Percentiles rank a stretch among this genome's conserved stretches.
These are phyloP conservation scores for Penicillium fimorum DNA, from an alignment of 495 filamentous ascomycete genomes.

Conservation along the genomic window DNA sequence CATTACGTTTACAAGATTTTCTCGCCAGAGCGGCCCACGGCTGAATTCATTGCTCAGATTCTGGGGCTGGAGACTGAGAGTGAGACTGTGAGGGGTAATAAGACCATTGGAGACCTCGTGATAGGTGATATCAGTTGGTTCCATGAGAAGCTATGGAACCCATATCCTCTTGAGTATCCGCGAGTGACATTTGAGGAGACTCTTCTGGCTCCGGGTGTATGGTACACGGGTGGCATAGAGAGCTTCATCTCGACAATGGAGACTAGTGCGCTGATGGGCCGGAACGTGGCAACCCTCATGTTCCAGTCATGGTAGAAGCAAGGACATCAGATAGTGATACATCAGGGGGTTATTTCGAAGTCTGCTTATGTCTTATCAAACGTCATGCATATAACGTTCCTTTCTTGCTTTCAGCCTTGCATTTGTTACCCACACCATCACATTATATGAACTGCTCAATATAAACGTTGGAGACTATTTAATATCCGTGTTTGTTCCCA, in stretches of 20 bases:
- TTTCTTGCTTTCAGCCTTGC: not conserved
- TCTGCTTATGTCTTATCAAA: not conserved
- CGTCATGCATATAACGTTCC: not conserved
- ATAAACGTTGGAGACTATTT: not conserved
- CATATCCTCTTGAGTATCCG: slow-evolving; percentile 81
- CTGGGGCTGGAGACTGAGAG: slow-evolving; percentile 31
- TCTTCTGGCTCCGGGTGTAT: slow-evolving; percentile 61
- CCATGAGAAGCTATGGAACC: slow-evolving; percentile 71
- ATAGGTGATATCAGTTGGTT: slow-evolving; percentile 71
- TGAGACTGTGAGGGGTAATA: slow-evolving; percentile 19
- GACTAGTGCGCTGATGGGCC: slow-evolving; percentile 92
- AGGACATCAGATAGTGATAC: not conserved
- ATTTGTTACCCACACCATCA: not conserved
- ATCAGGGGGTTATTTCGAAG: not conserved
- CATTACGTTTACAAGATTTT: slow-evolving; percentile 98
- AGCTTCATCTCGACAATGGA: slow-evolving; percentile 98
- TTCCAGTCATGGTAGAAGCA: slow-evolving; percentile 57
- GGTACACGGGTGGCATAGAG: slow-evolving; percentile 93
- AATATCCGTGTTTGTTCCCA: too few species aligned
- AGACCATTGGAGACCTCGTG: slow-evolving; percentile 36
- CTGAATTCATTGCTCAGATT: slow-evolving; percentile 57
- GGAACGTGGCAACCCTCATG: slow-evolving; percentile 83
- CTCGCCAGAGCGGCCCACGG: slow-evolving; percentile 66
- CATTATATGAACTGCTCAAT: not conserved
- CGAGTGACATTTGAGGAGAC: slow-evolving; percentile 85